Conservation (phyloP, 345 rosid species). For the Rhodomyrtus tomentosa region DNA sequence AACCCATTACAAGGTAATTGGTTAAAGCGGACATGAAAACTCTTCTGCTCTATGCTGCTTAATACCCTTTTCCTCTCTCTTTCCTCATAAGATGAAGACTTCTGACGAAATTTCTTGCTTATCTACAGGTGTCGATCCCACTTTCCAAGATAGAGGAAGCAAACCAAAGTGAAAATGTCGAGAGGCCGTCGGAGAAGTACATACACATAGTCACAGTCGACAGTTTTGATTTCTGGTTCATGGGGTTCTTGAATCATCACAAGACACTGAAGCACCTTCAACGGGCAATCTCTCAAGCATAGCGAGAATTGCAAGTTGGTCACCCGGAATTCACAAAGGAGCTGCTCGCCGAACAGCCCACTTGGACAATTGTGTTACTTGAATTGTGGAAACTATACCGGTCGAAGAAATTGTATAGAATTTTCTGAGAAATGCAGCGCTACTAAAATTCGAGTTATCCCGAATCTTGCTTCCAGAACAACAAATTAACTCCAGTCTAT, state of each 20-base stretch:
- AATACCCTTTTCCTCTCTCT: not conserved
- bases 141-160: slow-evolving; percentile 39
- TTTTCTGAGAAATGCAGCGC: not conserved
- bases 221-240: slow-evolving; percentile 80
- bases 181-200: slow-evolving; percentile 67
- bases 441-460: not conserved
- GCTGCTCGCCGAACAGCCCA: not conserved
- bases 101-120: not conserved
- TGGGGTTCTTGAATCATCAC: slow-evolving; percentile 70
- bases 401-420: slow-evolving; percentile 7
- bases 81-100: not conserved
- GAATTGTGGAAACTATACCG: not conserved
- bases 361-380: not conserved
- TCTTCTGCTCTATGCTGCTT: not conserved
- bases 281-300: slow-evolving; percentile 24
- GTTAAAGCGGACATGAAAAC: not conserved
- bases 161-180: slow-evolving; percentile 34
- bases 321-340: not conserved
- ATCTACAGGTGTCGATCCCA: slow-evolving; percentile 43
- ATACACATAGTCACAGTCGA: slow-evolving; percentile 57
- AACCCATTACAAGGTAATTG: slow-evolving; percentile 1
- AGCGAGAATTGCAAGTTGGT: not conserved
- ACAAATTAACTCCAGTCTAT: not conserved
- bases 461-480: not conserved
- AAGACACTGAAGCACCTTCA: slow-evolving; percentile 54